A percentile compares a stretch with the other conserved stretches of the same genome.
phyloP scores from a whole-genome alignment of 1,284 basidiomycete species.

The Cutaneotrichosporon cavernicola region DNA sequence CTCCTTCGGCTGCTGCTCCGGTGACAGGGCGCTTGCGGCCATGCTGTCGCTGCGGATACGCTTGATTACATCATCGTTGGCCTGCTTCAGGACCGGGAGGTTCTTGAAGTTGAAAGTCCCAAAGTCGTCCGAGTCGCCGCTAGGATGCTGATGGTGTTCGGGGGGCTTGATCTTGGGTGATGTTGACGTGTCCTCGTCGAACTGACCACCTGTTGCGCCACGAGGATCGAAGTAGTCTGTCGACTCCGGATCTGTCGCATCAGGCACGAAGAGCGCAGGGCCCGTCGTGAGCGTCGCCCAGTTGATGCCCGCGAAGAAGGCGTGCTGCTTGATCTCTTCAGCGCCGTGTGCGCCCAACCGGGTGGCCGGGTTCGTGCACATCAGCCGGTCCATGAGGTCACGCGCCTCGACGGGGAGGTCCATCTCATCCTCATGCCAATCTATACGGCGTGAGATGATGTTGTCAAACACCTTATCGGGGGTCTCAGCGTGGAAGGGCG shows the following conservation, averaged over 20 bases:
- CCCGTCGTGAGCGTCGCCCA: slow-evolving; percentile 87
- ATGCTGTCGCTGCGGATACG: slow-evolving; percentile 65
- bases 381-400: slow-evolving; percentile 85
- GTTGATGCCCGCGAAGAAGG: slow-evolving; percentile 85
- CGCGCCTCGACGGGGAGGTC: slow-evolving; percentile 83
- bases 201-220: slow-evolving; percentile 57
- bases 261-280: slow-evolving; percentile 93
- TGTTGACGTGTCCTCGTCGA: slow-evolving; percentile 31
- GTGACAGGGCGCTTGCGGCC: slow-evolving; percentile 16
- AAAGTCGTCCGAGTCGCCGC: slow-evolving; percentile 69
- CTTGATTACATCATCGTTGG: slow-evolving; percentile 96
- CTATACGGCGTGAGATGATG: slow-evolving; percentile 90
- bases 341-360: slow-evolving; percentile 86
- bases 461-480: slow-evolving; percentile 99
- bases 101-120: slow-evolving; percentile 99
- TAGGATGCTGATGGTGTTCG: not conserved
- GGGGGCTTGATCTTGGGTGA: slow-evolving; percentile 54
- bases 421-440: slow-evolving; percentile 88
- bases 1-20: slow-evolving; percentile 18
- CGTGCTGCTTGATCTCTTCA: slow-evolving; percentile 87
- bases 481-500: slow-evolving; percentile 95
- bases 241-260: slow-evolving; percentile 91
- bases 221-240: slow-evolving; percentile 99
- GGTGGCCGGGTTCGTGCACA: slow-evolving; percentile 75
- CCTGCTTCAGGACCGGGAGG: slow-evolving; percentile 91